Base-by-base conservation (phyloP, 805 yeast genomes). In the Candida endomychidarum region DNA sequence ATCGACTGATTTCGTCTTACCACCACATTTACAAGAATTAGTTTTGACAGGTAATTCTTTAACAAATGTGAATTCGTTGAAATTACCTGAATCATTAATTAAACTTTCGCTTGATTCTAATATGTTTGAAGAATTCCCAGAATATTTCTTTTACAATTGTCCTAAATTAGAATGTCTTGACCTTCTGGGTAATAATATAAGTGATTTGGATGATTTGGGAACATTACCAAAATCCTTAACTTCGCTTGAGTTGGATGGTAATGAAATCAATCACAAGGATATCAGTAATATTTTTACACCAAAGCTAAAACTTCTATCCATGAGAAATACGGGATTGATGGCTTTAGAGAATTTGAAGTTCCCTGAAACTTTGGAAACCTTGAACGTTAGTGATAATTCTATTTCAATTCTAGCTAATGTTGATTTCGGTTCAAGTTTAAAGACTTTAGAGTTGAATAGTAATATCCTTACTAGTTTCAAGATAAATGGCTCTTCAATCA, bases 121-220 rank as follows among this genome's bases (percentile, higher is more conserved):
- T 33, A 30, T 42, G 8, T 21, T 54, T 9, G 34, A 37, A 10
- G 35, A 49, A 11, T 46, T 56, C 23, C 49, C 50, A 4, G 14
- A 6, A 2, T 37, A 43, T 29, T 46, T 55, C 35, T 52, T 56
- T 25, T 10, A 24, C 2, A 10, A 18, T 8, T 40, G 50, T 32
- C 24, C 31, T 2, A 30, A 39, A 4, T 40, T 56, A 17, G 19
- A 24, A 20, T n/a, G n/a, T n/a, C n/a, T n/a, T n/a, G n/a, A n/a
- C n/a, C n/a, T n/a, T n/a, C n/a, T n/a, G n/a, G n/a, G 49, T 10
- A 55, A 55, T 36, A 11, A 27, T 8, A 47, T 57, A 19, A 56
- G 53, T 41, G 60, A 56, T 23, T 38, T 53, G 12, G 61, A 56
- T 28, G 58, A 56, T 20, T 43, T 54, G 20, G n/a, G n/a, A n/a